A percentile compares a stretch with the other conserved stretches of the same genome.
Evolutionary conservation across 768 basidiomycete species (phyloP).

Genomic region (Boletus vinaceobasis): DNA sequence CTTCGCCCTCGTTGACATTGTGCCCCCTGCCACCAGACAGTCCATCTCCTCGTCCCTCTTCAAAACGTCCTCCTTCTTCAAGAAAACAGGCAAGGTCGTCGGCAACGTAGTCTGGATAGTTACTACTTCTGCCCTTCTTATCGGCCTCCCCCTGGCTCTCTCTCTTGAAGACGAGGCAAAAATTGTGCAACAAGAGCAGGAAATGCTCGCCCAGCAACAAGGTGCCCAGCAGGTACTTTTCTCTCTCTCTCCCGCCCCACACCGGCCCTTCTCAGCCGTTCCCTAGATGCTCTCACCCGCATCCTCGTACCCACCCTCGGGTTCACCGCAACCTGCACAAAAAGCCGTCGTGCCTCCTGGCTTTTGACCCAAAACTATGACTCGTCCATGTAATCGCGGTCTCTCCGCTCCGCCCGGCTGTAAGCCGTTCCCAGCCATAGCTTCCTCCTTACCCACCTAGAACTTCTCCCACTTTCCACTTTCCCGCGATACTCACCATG

Average conservation of each 20-base stretch:
- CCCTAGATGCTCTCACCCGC: conserved; percentile 68
- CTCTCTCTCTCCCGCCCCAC: background rate
- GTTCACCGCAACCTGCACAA: conserved; percentile 32
- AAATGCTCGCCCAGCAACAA: conserved; percentile 89
- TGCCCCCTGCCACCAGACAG: conserved; percentile 87
- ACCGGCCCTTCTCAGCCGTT: conserved; percentile 13
- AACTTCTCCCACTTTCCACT: conserved; percentile 15
- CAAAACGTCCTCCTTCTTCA: conserved; percentile 60
- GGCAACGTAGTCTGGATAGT: conserved; percentile 94
- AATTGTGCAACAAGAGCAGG: conserved; percentile 90
- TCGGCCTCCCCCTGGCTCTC: conserved; percentile 90
- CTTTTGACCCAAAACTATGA: conserved; percentile 47
- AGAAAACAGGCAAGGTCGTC: conserved; percentile 63
- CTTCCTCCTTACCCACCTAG: conserved; percentile 11
- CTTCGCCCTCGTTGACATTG: conserved; percentile 91
- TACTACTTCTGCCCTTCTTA: conserved; percentile 89
- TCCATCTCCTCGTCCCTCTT: conserved; percentile 59
- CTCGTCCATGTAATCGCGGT: background rate
- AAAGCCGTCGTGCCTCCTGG: conserved; percentile 80
- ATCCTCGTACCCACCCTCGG: conserved; percentile 55
- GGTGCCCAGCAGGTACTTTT: conserved; percentile 80
- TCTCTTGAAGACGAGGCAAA: conserved; percentile 96
- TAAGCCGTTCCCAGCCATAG: conserved; percentile 6
- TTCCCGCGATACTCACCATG: conserved; percentile 7
- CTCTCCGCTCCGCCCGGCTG: background rate